These are phyloP conservation scores for Ustanciosporium gigantosporum DNA, from an alignment of 1,284 basidiomycete genomes.

Conservation along the genomic window DNA sequence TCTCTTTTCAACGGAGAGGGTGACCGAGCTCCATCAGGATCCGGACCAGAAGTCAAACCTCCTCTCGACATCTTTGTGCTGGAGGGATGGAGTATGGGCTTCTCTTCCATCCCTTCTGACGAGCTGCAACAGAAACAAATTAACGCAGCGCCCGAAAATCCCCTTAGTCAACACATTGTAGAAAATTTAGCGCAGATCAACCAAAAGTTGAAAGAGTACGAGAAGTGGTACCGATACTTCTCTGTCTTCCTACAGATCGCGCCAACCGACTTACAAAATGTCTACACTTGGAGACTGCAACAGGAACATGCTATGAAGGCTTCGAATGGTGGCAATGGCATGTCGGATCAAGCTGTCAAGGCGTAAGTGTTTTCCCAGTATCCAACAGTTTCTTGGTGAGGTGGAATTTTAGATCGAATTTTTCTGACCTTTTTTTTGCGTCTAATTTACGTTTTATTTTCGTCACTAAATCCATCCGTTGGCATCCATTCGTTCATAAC, in stretches of 20 bases:
- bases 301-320: slow-evolving; percentile 41
- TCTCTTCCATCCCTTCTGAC: slow-evolving; percentile 6
- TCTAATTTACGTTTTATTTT: not conserved
- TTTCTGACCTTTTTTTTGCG: not conserved
- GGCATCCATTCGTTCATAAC: too few relatives aligned
- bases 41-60: slow-evolving; percentile 1
- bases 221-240: slow-evolving; percentile 19
- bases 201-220: slow-evolving; percentile 12
- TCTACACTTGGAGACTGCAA: slow-evolving; percentile 29
- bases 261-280: slow-evolving; percentile 24
- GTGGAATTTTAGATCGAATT: too few relatives aligned
- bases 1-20: slow-evolving; percentile 24
- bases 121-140: slow-evolving; percentile 7
- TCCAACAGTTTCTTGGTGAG: too few relatives aligned
- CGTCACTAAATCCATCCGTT: not conserved
- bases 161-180: slow-evolving; percentile 7
- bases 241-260: slow-evolving; percentile 25
- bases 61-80: slow-evolving; percentile 32
- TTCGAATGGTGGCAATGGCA: slow-evolving; percentile 20
- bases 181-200: slow-evolving; percentile 26
- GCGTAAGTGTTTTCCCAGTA: slow-evolving; percentile 8
- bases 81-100: slow-evolving; percentile 41
- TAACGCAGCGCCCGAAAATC: not conserved
- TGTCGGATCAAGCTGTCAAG: slow-evolving; percentile 26
- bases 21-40: slow-evolving; percentile 3